Evolutionary conservation across 1,284 basidiomycete species (phyloP), one percentile per base, ranked within the genome.

Genomic region (Ceratorhiza oryzae-sativae): DNA sequence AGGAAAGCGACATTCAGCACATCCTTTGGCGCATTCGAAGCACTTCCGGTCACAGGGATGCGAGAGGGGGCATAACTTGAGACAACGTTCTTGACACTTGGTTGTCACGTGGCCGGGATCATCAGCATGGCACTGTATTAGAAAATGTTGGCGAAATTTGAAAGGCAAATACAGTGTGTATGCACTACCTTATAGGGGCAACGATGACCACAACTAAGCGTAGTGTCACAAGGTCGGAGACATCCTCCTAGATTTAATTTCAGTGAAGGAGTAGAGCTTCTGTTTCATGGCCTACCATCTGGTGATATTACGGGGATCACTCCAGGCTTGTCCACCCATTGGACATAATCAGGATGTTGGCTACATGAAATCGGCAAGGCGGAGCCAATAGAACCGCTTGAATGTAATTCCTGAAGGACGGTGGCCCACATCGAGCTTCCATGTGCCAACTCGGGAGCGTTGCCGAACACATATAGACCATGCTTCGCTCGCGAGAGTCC

Each of bases 401-500:
- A 75, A 25, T 84, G 81, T n/a, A 92, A 78, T 75, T 89, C 84
- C 13, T 86, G 81, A 1, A 91, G 78, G 18, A 93, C 81, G 0
- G 78, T 79, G 0, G 77, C 76, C 92, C 92, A 93, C 83, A 89
- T 90, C 6, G 76, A 58, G 72, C 84, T 88, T 77, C 78, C 80
- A 42, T 77, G 78, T 2, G 83, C 79, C 25, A 88, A 77, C 72
- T 88, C 83, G 0, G 79, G 76, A 0, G 87, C 85, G 72, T 92
- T 91, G 13, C 91, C 91, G 2, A 93, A 80, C 41, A 93, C 87
- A 75, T 84, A 91, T 13, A 92, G 80, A 2, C 90, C 91, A 73
- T 92, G 85, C 56, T 86, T 84, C 3, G 91, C 90, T 23, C 90
- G 83, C 23, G 90, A 92, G n/a, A 93, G 77, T 0, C 90, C 90